Evolutionary conservation across 2,329 filamentous ascomycete genomes (phyloP).

Genomic region (Aureobasidium sp.): DNA sequence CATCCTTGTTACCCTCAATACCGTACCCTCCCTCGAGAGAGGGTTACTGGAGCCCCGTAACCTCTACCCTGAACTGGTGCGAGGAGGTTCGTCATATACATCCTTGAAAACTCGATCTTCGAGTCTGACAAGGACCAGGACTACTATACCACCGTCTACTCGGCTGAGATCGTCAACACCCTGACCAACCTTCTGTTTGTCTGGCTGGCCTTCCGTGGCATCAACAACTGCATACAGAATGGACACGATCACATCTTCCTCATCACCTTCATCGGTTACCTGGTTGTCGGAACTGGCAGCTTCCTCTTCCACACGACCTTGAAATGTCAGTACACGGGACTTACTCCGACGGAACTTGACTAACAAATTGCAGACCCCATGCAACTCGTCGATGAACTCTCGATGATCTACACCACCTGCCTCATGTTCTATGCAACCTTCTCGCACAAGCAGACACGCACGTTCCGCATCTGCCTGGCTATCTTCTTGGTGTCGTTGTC

Average conservation of each 20-base stretch:
- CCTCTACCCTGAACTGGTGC: slow-evolving; percentile 69
- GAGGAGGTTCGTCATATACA: slow-evolving; percentile 51
- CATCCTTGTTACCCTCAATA: slow-evolving; percentile 34
- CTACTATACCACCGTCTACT: slow-evolving; percentile 65
- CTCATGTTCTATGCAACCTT: slow-evolving; percentile 68
- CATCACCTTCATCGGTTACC: slow-evolving; percentile 54
- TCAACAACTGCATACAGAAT: slow-evolving; percentile 62
- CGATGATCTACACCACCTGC: slow-evolving; percentile 65
- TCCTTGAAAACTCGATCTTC: not conserved
- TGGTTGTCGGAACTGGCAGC: slow-evolving; percentile 52
- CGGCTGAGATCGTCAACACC: slow-evolving; percentile 70
- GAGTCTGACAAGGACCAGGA: slow-evolving; percentile 42
- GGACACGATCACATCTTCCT: slow-evolving; percentile 69
- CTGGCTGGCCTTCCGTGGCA: slow-evolving; percentile 65
- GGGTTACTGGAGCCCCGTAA: slow-evolving; percentile 62
- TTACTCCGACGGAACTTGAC: too few relatives aligned
- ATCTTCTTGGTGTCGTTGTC: slow-evolving; percentile 44
- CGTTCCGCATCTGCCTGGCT: slow-evolving; percentile 47
- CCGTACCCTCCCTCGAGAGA: slow-evolving; percentile 42
- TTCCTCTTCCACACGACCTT: slow-evolving; percentile 56
- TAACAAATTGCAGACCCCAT: slow-evolving; percentile 46
- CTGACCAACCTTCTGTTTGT: slow-evolving; percentile 78
- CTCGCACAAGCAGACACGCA: slow-evolving; percentile 52
- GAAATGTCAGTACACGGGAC: slow-evolving; percentile 36
- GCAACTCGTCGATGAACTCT: slow-evolving; percentile 62